Conservation (phyloP, 2,329 filamentous ascomycete species). For the Grosmannia serpens region DNA sequence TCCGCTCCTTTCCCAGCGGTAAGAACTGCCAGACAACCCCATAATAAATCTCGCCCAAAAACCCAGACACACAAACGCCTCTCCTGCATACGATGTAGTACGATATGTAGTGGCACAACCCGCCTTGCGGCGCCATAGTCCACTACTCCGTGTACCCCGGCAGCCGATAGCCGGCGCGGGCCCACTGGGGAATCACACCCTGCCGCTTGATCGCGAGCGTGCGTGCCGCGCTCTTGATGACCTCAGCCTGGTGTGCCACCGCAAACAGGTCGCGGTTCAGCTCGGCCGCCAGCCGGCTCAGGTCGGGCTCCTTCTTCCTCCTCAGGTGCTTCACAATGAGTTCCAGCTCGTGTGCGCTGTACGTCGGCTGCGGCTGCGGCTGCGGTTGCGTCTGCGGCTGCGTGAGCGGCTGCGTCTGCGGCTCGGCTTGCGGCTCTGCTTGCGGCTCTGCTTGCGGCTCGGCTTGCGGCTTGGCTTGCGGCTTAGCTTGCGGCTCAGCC, state of each 20-base stretch:
- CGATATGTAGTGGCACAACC: too few species aligned
- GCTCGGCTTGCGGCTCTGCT: not conserved
- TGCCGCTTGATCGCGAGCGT: not conserved
- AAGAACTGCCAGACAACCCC: not conserved
- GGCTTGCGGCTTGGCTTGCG: too few species aligned
- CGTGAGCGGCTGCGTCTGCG: not conserved
- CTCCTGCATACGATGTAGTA: not conserved
- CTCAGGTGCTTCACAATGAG: slow-evolving; percentile 3
- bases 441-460: not conserved
- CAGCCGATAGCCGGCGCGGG: slow-evolving; percentile 1
- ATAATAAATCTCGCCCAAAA: not conserved
- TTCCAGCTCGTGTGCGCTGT: not conserved
- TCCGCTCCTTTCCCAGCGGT: too few species aligned
- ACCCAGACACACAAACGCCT: not conserved
- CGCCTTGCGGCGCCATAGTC: too few species aligned
- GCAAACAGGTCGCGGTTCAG: slow-evolving; percentile 6
- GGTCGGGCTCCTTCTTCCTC: not conserved
- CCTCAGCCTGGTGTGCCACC: slow-evolving; percentile 6
- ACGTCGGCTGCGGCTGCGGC: not conserved
- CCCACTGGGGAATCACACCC: slow-evolving; percentile 6
- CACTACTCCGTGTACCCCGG: not conserved
- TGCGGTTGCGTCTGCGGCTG: not conserved
- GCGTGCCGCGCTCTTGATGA: slow-evolving; percentile 8
- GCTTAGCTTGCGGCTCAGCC: too few species aligned
- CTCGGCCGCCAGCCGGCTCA: slow-evolving; percentile 5